These are phyloP conservation scores for Diutina mesorugosa DNA, from an alignment of 1,139 yeast genomes.

Conservation along the genomic window DNA sequence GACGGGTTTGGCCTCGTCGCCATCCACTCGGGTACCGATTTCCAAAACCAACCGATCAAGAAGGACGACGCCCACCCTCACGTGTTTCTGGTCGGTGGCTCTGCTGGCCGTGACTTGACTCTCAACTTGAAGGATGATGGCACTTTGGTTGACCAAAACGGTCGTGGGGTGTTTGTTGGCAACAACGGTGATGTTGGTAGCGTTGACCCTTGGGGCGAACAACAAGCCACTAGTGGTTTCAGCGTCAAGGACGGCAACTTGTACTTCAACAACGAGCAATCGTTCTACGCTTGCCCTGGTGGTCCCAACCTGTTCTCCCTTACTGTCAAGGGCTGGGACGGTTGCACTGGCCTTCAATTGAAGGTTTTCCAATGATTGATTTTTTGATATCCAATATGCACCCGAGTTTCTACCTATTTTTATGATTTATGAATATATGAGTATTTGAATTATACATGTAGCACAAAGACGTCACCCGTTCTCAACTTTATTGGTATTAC, in stretches of 20 bases:
- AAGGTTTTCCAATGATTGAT: neutral
- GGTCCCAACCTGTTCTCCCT: neutral
- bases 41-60: neutral
- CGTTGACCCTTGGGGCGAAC: constrained; percentile 2
- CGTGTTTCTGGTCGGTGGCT: constrained; percentile 1
- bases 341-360: constrained; percentile 1
- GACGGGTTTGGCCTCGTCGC: neutral
- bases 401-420: neutral
- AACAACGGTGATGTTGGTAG: constrained; percentile 1
- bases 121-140: neutral
- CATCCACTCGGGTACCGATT: neutral
- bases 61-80: neutral
- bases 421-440: neutral
- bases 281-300: neutral
- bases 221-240: constrained; percentile 1
- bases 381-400: neutral
- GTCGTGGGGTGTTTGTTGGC: neutral
- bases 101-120: neutral
- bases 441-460: neutral
- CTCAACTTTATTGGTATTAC: too few species aligned
- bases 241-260: neutral
- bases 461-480: too few species aligned
- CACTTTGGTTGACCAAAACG: neutral
- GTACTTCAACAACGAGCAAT: neutral
- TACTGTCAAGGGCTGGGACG: constrained; percentile 1